A percentile compares a stretch with the other conserved stretches of the same genome.
These are phyloP conservation scores for Dactylellina parvicollis DNA, from an alignment of 2,329 filamentous ascomycete species.

Conservation along the genomic window DNA sequence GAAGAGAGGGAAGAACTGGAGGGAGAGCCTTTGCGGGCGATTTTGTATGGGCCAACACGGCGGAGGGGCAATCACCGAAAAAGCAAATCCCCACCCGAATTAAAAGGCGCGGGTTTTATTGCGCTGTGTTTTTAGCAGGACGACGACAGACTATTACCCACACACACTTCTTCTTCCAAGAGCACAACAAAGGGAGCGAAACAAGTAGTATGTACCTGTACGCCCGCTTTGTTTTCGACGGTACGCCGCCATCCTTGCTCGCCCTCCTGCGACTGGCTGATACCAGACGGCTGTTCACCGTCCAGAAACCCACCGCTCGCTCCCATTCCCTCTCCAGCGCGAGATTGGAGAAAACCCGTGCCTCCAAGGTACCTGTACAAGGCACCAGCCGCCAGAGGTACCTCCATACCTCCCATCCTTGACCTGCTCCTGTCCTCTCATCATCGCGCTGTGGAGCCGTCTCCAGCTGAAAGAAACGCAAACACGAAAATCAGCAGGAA, in stretches of 20 bases:
- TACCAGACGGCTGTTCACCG: slow-evolving; percentile 4
- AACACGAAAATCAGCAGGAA: slow-evolving; percentile 11
- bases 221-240: too few relatives aligned
- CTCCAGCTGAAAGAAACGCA: neutral
- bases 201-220: too few relatives aligned
- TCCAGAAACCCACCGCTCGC: too few relatives aligned
- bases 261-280: neutral
- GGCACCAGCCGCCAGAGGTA: too few relatives aligned
- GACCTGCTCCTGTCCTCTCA: slow-evolving; percentile 8
- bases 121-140: too few relatives aligned
- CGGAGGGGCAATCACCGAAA: slow-evolving; percentile 48
- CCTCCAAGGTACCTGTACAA: too few relatives aligned
- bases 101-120: neutral
- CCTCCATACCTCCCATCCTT: too few relatives aligned
- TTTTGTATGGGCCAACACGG: slow-evolving; percentile 45
- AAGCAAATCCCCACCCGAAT: slow-evolving; percentile 36
- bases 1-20: slow-evolving; percentile 38
- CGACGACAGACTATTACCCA: too few relatives aligned
- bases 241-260: too few relatives aligned
- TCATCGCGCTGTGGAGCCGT: neutral
- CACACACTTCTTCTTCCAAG: too few relatives aligned
- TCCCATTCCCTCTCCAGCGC: slow-evolving; percentile 15
- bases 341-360: slow-evolving; percentile 34
- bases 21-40: slow-evolving; percentile 31
- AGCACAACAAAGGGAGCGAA: too few relatives aligned